Conservation (phyloP, 345 rosid genomes). For the rapeseed (Brassica napus) region Da-Ae NC_063448.1:23584001-23584500, state of each 20-base stretch:
- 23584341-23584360: slow-evolving; percentile 90
- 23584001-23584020: slow-evolving; percentile 20
- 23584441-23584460: slow-evolving; percentile 29
- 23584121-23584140: slow-evolving; percentile 38
- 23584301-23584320: slow-evolving; percentile 98
- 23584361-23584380: slow-evolving; percentile 88
- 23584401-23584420: not conserved
- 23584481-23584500: slow-evolving; percentile 73
- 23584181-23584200: slow-evolving; percentile 88
- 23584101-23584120: slow-evolving; percentile 37
- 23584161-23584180: slow-evolving; percentile 67
- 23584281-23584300: slow-evolving; percentile 14
- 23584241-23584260: not conserved
- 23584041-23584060: not conserved
- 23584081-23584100: slow-evolving; percentile 46
- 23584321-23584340: slow-evolving; percentile 99
- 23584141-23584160: slow-evolving; percentile 37
- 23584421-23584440: slow-evolving; percentile 4
- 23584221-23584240: not conserved
- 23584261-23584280: not conserved
- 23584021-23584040: not conserved
- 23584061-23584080: slow-evolving; percentile 26
- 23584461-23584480: slow-evolving; percentile 90
- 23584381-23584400: slow-evolving; percentile 1
- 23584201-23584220: slow-evolving; percentile 64